These are phyloP conservation scores for Epichloe sibirici DNA, from an alignment of 2,329 filamentous ascomycete species.

Conservation along the genomic window DNA sequence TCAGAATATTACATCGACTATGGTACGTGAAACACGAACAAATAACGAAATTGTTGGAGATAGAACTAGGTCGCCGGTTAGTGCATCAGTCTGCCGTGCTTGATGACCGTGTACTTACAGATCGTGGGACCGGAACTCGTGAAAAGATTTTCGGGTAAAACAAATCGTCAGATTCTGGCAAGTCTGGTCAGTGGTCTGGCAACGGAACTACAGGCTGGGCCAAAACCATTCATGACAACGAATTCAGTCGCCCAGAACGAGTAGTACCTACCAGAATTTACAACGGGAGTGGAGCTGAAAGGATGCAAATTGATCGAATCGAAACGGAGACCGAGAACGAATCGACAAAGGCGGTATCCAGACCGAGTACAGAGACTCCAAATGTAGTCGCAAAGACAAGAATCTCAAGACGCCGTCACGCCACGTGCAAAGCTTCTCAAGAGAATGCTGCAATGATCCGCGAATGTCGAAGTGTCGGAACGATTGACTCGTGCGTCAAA, in stretches of 20 bases:
- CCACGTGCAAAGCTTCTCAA: slow-evolving; percentile 21
- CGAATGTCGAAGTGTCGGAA: slow-evolving; percentile 8
- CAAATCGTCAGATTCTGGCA: slow-evolving; percentile 13
- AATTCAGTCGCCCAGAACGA: not conserved
- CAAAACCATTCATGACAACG: not conserved
- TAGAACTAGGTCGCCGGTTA: not conserved
- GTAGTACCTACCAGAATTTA: slow-evolving; percentile 8
- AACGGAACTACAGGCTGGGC: not conserved
- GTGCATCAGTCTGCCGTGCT: not conserved
- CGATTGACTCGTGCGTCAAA: slow-evolving; percentile 10
- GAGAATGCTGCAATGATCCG: slow-evolving; percentile 17
- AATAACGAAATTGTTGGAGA: not conserved
- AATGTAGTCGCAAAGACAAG: slow-evolving; percentile 25
- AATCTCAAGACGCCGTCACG: slow-evolving; percentile 29
- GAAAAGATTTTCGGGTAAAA: slow-evolving; percentile 13
- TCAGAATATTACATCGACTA: not conserved
- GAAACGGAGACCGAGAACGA: slow-evolving; percentile 20
- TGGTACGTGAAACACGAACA: not conserved
- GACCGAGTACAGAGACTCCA: slow-evolving; percentile 25
- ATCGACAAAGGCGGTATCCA: slow-evolving; percentile 24
- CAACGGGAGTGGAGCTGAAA: slow-evolving; percentile 11
- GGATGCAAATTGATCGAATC: slow-evolving; percentile 16
- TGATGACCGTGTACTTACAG: not conserved
- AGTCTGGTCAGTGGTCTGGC: not conserved
- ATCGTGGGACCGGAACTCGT: slow-evolving; percentile 7